Conservation (phyloP, 306 rosid genomes). For the Nissolia schottii region DNA sequence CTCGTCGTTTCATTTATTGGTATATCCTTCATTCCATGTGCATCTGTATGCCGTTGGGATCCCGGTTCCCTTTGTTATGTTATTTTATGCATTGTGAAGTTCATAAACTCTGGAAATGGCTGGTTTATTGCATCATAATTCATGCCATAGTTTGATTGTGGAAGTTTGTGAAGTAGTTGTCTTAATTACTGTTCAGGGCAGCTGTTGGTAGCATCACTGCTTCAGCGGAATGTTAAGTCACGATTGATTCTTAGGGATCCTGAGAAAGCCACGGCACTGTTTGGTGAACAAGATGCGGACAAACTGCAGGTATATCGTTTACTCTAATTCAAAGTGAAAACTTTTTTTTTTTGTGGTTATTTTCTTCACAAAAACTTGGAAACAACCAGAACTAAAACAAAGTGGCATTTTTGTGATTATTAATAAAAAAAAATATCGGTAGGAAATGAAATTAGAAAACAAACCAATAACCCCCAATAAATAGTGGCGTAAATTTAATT, state of each 20-base stretch:
- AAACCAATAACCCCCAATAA: not conserved
- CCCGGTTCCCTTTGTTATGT: not conserved
- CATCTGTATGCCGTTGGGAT: not conserved
- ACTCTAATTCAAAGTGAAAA: not conserved
- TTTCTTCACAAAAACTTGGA: not conserved
- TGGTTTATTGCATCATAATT: not conserved
- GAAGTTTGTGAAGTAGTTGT: slow-evolving; percentile 14
- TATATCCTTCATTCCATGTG: not conserved
- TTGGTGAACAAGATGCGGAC: slow-evolving; percentile 71
- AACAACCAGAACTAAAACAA: not conserved
- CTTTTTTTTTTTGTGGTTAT: not conserved
- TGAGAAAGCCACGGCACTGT: slow-evolving; percentile 65
- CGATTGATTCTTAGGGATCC: slow-evolving; percentile 72
- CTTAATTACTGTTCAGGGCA: slow-evolving; percentile 62
- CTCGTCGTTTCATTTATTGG: not conserved
- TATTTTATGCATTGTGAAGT: not conserved
- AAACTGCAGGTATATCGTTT: slow-evolving; percentile 50
- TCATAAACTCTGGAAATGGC: slow-evolving; percentile 11
- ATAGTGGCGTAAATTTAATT: not conserved
- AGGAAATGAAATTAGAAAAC: not conserved
- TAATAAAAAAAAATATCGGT: not conserved
- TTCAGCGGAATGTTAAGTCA: slow-evolving; percentile 60
- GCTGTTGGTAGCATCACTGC: slow-evolving; percentile 80
- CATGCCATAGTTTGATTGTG: slow-evolving; percentile 18
- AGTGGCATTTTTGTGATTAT: not conserved